These are phyloP conservation scores for Globisporangium spiculum DNA, from an alignment of 352 stramenopile species.

Conservation along the genomic window DNA sequence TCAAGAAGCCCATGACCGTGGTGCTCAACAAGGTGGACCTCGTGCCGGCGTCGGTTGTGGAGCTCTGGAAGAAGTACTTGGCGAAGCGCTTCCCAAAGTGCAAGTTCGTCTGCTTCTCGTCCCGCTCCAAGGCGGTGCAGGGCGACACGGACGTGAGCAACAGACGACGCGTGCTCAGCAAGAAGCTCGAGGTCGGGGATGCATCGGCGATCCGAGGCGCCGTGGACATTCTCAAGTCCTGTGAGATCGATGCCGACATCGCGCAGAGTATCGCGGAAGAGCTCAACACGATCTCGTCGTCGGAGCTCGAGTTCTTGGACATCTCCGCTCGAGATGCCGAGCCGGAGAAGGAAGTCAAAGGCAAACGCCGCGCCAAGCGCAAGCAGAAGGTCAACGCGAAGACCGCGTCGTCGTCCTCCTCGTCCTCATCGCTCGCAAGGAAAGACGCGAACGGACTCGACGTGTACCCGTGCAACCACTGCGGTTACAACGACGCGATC, in stretches of 20 bases:
- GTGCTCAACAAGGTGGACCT: slow-evolving; percentile 88
- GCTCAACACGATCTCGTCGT: slow-evolving; percentile 38
- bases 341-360: slow-evolving; percentile 23
- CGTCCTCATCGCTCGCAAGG: slow-evolving; percentile 6
- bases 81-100: slow-evolving; percentile 59
- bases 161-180: slow-evolving; percentile 70
- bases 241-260: slow-evolving; percentile 46
- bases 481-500: slow-evolving; percentile 57
- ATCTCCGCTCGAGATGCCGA: slow-evolving; percentile 1
- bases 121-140: slow-evolving; percentile 66
- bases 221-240: slow-evolving; percentile 66
- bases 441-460: slow-evolving; percentile 16
- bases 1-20: slow-evolving; percentile 77
- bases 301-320: slow-evolving; percentile 34
- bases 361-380: slow-evolving; percentile 43
- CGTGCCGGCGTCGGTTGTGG: slow-evolving; percentile 52
- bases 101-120: slow-evolving; percentile 76
- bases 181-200: slow-evolving; percentile 78
- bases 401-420: background rate
- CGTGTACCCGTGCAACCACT: slow-evolving; percentile 63
- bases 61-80: slow-evolving; percentile 69
- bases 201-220: slow-evolving; percentile 59
- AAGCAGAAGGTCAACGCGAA: slow-evolving; percentile 47
- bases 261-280: slow-evolving; percentile 64
- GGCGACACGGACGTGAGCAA: slow-evolving; percentile 63